Conservation (phyloP, 345 rosid genomes). For the Gossypium herbaceum region DNA sequence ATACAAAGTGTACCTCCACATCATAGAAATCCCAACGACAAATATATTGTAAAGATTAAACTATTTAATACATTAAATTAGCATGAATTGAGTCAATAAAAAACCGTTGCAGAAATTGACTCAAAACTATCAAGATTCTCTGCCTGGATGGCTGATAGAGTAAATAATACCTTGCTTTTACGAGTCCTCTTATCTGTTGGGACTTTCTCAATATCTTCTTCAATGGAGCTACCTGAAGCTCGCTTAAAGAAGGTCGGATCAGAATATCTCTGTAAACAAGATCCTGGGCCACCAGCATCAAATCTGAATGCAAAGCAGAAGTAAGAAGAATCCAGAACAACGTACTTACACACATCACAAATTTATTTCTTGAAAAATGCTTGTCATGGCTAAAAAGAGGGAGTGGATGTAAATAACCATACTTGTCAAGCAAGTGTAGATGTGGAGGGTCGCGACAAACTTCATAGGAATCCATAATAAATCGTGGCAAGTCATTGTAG, state of each 20-base stretch:
- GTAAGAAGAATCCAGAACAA: not conserved
- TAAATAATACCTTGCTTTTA: slow-evolving; percentile 61
- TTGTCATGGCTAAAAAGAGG: slow-evolving; percentile 8
- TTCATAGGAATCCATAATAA: slow-evolving; percentile 88
- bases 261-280: slow-evolving; percentile 87
- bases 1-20: not conserved
- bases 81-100: not conserved
- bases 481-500: slow-evolving; percentile 72
- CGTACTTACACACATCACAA: not conserved
- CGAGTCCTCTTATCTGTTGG: slow-evolving; percentile 46
- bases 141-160: not conserved
- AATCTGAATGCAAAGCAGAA: slow-evolving; percentile 49
- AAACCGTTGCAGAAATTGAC: not conserved
- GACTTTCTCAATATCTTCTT: slow-evolving; percentile 42
- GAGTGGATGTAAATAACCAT: slow-evolving; percentile 19
- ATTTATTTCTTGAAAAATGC: not conserved
- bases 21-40: not conserved
- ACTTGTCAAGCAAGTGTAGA: slow-evolving; percentile 88
- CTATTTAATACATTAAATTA: not conserved
- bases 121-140: not conserved
- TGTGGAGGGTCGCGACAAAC: slow-evolving; percentile 86
- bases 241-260: slow-evolving; percentile 84
- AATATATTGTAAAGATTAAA: not conserved
- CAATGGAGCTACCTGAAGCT: slow-evolving; percentile 43
- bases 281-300: slow-evolving; percentile 82